Evolutionary conservation across 805 yeast species (phyloP).

Genomic region (Cyberlindnera misumaiensis): DNA sequence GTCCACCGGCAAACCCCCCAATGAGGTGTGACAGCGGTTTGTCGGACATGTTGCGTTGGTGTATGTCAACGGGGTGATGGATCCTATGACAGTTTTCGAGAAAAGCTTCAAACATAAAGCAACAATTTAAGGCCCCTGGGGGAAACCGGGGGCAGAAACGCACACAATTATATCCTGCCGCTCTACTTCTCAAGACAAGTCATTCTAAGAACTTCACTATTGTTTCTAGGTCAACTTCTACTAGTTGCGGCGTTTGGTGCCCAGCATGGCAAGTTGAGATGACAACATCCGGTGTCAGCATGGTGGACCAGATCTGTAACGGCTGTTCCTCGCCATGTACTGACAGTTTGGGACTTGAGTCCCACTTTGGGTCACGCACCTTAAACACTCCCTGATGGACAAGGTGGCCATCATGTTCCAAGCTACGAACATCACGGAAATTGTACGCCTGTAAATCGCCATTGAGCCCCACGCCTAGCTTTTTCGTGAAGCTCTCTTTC

Average conservation of each 20-base stretch:
- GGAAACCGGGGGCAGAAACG: no score
- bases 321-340: slow-evolving; percentile 6
- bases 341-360: slow-evolving; percentile 1
- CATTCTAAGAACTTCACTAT: not conserved
- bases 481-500: slow-evolving; percentile 71
- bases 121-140: no score
- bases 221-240: slow-evolving; percentile 4
- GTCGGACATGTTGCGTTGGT: slow-evolving; percentile 2
- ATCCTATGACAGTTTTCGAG: no score
- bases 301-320: slow-evolving; percentile 14
- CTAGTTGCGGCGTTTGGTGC: not conserved
- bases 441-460: slow-evolving; percentile 26
- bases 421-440: slow-evolving; percentile 17
- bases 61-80: no score
- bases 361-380: slow-evolving; percentile 3
- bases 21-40: slow-evolving; percentile 44
- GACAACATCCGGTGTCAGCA: slow-evolving; percentile 16
- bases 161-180: no score
- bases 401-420: not conserved
- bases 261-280: slow-evolving; percentile 9
- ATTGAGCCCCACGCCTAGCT: slow-evolving; percentile 53
- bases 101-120: no score
- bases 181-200: no score
- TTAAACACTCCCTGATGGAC: not conserved
- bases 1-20: slow-evolving; percentile 83